Conservation (phyloP, 305 asterid genomes). For the Plantago coronopus region DNA sequence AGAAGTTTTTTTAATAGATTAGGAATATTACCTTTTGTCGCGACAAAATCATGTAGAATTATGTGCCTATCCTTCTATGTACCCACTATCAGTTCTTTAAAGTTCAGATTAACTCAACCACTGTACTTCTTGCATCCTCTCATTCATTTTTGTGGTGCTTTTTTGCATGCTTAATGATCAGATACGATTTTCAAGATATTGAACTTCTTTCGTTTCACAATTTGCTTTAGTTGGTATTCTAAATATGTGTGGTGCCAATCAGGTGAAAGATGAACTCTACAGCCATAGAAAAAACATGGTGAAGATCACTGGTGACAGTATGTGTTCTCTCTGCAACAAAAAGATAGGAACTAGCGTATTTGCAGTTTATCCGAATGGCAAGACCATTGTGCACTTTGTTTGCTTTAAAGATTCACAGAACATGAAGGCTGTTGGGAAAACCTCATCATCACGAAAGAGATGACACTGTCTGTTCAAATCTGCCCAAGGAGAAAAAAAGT, state of each 20-base stretch:
- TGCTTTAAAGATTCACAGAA: conserved; percentile 90
- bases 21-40: conserved; percentile 5
- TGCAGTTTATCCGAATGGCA: conserved; percentile 91
- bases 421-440: conserved; percentile 76
- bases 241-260: conserved; percentile 5
- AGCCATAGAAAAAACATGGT: conserved; percentile 60
- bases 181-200: background rate
- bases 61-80: background rate
- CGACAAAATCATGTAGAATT: conserved; percentile 3
- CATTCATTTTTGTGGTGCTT: background rate
- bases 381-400: conserved; percentile 83
- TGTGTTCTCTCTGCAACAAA: conserved; percentile 92
- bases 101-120: background rate
- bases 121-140: too few relatives aligned
- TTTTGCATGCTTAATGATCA: background rate
- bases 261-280: conserved; percentile 84
- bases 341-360: conserved; percentile 93
- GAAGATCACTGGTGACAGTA: conserved; percentile 74
- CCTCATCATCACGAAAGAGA: conserved; percentile 47
- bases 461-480: conserved; percentile 23
- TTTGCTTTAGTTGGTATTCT: background rate
- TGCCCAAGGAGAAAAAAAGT: background rate
- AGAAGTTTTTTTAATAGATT: conserved; percentile 11
- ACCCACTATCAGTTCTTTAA: background rate
- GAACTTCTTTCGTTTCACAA: background rate